Evolutionary conservation across 2,329 filamentous ascomycete genomes (phyloP), one percentile per base, ranked within the genome.

Genomic region (Coniochaeta ligniaria): DNA sequence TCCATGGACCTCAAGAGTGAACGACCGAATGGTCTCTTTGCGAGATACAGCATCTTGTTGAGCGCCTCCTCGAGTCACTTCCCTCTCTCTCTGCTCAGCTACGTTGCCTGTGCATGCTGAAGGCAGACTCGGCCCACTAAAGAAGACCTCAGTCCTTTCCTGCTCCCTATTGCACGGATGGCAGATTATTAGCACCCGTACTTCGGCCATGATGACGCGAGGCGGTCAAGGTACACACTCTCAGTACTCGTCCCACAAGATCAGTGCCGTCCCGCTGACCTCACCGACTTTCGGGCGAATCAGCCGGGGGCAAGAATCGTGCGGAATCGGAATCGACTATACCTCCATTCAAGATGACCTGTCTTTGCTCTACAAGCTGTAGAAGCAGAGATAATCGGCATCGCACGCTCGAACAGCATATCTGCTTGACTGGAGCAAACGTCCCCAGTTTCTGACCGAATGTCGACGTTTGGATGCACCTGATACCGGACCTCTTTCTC

Each of bases 261-360:
- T 6, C 47, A 31, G 24, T 52, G 43, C 43, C 47, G 47, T 52
- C 47, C 47, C 47, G 26, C 47, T 17, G 47, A 52, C 22, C 16
- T 52, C 22, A 28, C 47, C 47, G 47, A 52, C 47, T 52, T 26
- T 28, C 24, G 24, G 45, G 22, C 47, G 47, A 31, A 28, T 28
- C 47, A 52, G 24, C 31, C 17, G 22, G 6, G 24, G 47, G 24
- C 22, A 52, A 31, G 47, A n/a, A 31, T 52, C 16, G 47, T 52
- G 24, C 26, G 24, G 22, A n/a, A 26, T 28, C 11, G 26, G 26
- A 55, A 57, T 64, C 60, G 60, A 60, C 62, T 57, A 58, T 50
- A 33, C 11, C 16, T 60, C 60, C 58, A 56, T 63, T 59, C 52
- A 59, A 6, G 58, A 50, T 60, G 54, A 38, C 33, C 52, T 60